Conservation (phyloP, 257 asterid genomes). For the Nyctanthes arbortristis region DNA sequence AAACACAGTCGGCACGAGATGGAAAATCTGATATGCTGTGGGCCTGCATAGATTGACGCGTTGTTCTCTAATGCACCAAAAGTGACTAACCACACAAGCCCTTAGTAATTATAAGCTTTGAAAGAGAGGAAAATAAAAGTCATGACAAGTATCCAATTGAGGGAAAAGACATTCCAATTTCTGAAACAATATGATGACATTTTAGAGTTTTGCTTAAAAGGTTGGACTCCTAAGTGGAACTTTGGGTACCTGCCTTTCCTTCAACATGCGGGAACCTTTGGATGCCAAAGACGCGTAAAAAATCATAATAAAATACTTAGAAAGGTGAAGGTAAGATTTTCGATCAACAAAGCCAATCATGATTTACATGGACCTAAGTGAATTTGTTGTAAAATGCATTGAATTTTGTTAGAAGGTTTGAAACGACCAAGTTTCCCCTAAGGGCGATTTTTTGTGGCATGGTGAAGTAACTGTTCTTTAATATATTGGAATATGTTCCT, state of each 20-base stretch:
- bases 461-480: not conserved
- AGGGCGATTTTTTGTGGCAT: not conserved
- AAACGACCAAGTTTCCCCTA: too few species aligned
- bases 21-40: not conserved
- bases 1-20: not conserved
- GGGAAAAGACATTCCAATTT: not conserved
- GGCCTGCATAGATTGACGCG: not conserved
- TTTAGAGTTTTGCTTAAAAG: not conserved
- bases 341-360: not conserved
- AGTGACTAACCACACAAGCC: not conserved
- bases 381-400: not conserved
- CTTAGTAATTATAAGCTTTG: slow-evolving; percentile 4
- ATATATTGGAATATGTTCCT: not conserved
- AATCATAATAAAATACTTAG: not conserved
- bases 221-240: not conserved
- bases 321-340: not conserved
- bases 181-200: not conserved
- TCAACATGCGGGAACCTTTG: not conserved
- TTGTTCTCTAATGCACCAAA: not conserved
- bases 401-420: not conserved
- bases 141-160: not conserved
- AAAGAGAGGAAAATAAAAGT: not conserved
- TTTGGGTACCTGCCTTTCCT: not conserved
- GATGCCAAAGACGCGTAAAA: slow-evolving; percentile 1
- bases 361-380: not conserved